A percentile compares a stretch with the other conserved stretches of the same genome.
These are phyloP conservation scores for Phytophthora ohioensis DNA, from an alignment of 352 stramenopile species.

Conservation along the genomic window DNA sequence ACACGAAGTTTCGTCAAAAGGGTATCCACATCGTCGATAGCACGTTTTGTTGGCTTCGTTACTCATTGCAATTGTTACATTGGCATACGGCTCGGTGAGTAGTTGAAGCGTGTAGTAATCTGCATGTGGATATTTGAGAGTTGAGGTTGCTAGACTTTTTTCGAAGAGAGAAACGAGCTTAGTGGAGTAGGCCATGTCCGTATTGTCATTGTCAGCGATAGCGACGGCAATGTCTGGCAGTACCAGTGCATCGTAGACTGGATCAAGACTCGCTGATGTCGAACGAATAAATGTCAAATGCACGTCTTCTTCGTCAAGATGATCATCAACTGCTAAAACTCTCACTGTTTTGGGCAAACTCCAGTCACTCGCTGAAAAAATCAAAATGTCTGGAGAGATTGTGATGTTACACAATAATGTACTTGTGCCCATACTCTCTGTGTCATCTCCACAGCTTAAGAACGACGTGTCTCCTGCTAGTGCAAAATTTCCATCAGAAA, in stretches of 20 bases:
- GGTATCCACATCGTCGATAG: constrained; percentile 79
- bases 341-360: constrained; percentile 69
- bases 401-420: constrained; percentile 73
- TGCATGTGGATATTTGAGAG: constrained; percentile 29
- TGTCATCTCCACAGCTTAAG: constrained; percentile 35
- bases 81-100: constrained; percentile 68
- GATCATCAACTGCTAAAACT: constrained; percentile 75
- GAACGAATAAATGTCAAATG: constrained; percentile 67
- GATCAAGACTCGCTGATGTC: constrained; percentile 52
- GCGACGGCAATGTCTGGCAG: constrained; percentile 73
- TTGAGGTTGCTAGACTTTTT: constrained; percentile 21
- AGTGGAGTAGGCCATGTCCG: constrained; percentile 59
- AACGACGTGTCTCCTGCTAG: constrained; percentile 9
- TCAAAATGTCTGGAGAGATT: constrained; percentile 51
- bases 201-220: constrained; percentile 73
- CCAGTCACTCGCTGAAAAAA: constrained; percentile 68
- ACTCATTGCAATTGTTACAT: constrained; percentile 81
- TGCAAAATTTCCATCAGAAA: constrained; percentile 16
- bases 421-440: constrained; percentile 25
- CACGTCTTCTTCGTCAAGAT: constrained; percentile 71
- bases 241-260: constrained; percentile 65
- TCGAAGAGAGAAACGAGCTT: constrained; percentile 52
- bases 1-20: constrained; percentile 57
- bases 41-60: constrained; percentile 71
- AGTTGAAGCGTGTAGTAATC: constrained; percentile 63